Conservation (phyloP, 2,329 filamentous ascomycete species). For the Penicillium fuscoglaucum region DNA sequence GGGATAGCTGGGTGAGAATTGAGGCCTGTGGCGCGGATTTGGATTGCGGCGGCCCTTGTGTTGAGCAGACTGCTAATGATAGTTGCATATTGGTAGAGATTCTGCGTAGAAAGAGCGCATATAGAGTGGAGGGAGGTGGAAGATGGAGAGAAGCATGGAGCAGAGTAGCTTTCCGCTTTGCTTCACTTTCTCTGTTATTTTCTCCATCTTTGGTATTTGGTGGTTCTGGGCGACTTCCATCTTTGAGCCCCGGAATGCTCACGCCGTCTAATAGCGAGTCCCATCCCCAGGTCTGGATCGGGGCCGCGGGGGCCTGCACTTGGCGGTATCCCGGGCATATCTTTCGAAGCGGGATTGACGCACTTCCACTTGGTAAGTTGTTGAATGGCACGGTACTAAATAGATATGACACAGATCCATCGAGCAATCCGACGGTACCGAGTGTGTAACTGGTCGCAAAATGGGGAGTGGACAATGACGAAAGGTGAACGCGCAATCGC, state of each 20-base stretch:
- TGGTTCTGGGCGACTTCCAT: slow-evolving; percentile 28
- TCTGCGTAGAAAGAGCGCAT: slow-evolving; percentile 79
- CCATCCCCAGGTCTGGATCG: slow-evolving; percentile 36
- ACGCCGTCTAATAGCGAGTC: slow-evolving; percentile 32
- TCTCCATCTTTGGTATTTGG: slow-evolving; percentile 62
- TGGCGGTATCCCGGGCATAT: slow-evolving; percentile 82
- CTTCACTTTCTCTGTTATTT: slow-evolving; percentile 13
- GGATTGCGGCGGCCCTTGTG: slow-evolving; percentile 42
- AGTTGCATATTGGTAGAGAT: slow-evolving; percentile 76
- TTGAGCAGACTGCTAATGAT: slow-evolving; percentile 62
- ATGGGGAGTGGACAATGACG: slow-evolving; percentile 86
- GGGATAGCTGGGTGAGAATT: slow-evolving; percentile 52
- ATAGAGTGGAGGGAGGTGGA: slow-evolving; percentile 75
- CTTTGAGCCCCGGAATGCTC: slow-evolving; percentile 20
- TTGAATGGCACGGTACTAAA: slow-evolving; percentile 82
- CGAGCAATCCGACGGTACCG: slow-evolving; percentile 83
- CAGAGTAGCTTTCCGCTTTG: slow-evolving; percentile 42
- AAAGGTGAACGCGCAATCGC: slow-evolving; percentile 81
- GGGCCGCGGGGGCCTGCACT: slow-evolving; percentile 53
- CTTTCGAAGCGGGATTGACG: slow-evolving; percentile 71
- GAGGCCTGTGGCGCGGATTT: slow-evolving; percentile 49
- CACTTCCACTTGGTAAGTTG: slow-evolving; percentile 66
- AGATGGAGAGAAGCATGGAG: slow-evolving; percentile 49
- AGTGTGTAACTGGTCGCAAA: slow-evolving; percentile 94
- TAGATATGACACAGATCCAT: slow-evolving; percentile 95